Evolutionary conservation across 2,329 filamentous ascomycete species (phyloP), one percentile per base, ranked within the genome.

Genomic region (Whalleya microplaca): DNA sequence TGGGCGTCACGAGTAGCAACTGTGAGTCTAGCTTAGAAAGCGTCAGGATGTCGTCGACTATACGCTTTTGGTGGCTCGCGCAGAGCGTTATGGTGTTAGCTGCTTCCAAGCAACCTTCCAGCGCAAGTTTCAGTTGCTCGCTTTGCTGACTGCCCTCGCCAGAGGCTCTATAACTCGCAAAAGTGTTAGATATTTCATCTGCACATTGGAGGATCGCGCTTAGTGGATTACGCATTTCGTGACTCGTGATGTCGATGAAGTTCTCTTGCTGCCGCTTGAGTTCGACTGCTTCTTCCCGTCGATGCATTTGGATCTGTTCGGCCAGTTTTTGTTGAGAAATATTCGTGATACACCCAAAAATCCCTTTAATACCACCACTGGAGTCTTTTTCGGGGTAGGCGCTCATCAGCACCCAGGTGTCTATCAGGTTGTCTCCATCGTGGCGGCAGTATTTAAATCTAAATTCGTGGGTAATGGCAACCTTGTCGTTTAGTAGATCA

Each of bases 311-410:
- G 32, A 92, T 85, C 45, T 88, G 86, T 72, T 96, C 91, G 1
- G 91, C 91, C 80, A 88, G 88, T 71, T 96, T 96, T 70, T 95
- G 90, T 51, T 89, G 84, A 18, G 89, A 92, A 62, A 96, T 96
- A 67, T 96, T 91, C 0, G 91, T 94, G 49, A 96, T 88, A 67
- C 87, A 90, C 50, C 89, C 90, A 64, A 93, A 92, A 2, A 92
- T 87, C 59, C 87, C 85, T 74, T 91, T 91, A 49, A 92, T 79
- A 23, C 78, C 76, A 2, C 88, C 89, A 23, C 84, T 76, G 1
- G 78, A 75, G 58, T 88, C 81, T 66, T 83, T 88, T 65, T 93
- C 89, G 0, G 89, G 89, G 63, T 89, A 92, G 0, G 88, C 89
- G 53, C 84, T 90, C 79, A 92, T 88, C 27, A 92, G 73, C 1